Evolutionary conservation across 1,139 yeast species (phyloP).

Genomic region (Yamadazyma sp.): DNA sequence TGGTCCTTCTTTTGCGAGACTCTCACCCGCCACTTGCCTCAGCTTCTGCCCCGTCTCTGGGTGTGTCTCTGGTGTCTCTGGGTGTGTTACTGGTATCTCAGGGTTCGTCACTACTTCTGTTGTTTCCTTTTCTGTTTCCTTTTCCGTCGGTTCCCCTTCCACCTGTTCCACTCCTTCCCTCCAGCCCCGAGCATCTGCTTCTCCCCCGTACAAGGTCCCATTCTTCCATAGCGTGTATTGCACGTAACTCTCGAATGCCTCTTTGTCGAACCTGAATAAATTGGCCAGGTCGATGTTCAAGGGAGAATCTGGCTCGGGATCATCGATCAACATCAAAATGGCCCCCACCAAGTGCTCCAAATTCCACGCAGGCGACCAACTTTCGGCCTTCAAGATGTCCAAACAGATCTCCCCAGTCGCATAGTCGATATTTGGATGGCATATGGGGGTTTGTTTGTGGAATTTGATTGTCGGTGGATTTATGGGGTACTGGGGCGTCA

Average conservation of each 20-base stretch:
- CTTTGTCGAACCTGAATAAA: slow-evolving; percentile 52
- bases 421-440: slow-evolving; percentile 75
- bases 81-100: neutral
- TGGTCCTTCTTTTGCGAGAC: too few relatives aligned
- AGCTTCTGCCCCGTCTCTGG: neutral
- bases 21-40: too few relatives aligned
- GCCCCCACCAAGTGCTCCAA: slow-evolving; percentile 70
- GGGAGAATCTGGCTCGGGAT: slow-evolving; percentile 87
- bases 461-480: slow-evolving; percentile 68
- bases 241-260: slow-evolving; percentile 63
- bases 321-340: slow-evolving; percentile 62
- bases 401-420: slow-evolving; percentile 78
- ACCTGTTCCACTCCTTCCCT: slow-evolving; percentile 11
- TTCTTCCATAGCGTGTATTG: slow-evolving; percentile 58
- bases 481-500: slow-evolving; percentile 63
- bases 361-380: slow-evolving; percentile 93
- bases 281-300: slow-evolving; percentile 86
- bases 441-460: slow-evolving; percentile 41
- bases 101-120: neutral
- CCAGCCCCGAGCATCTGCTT: slow-evolving; percentile 11
- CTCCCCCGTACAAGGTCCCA: slow-evolving; percentile 20
- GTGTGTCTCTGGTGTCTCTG: neutral
- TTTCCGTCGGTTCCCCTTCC: slow-evolving; percentile 12
- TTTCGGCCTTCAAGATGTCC: slow-evolving; percentile 63
- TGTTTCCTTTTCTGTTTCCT: neutral